These are phyloP conservation scores for Madurella mycetomatis DNA, from an alignment of 2,329 filamentous ascomycete genomes.

Conservation along the genomic window DNA sequence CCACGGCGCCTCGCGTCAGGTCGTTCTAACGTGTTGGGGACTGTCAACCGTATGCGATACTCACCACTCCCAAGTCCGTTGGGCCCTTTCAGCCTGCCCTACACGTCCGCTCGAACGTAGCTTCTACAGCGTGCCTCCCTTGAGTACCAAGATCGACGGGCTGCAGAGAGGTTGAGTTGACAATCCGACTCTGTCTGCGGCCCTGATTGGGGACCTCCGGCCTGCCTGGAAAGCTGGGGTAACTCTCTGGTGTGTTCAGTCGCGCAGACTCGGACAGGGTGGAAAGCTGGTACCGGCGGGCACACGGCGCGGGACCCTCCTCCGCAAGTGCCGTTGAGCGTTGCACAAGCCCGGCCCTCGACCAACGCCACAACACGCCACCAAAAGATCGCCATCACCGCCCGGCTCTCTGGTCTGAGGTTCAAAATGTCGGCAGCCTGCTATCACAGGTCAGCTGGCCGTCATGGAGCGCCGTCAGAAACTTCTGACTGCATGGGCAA, in stretches of 20 bases:
- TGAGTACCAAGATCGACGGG: too few species aligned
- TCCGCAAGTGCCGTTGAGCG: slow-evolving; percentile 20
- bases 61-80: too few species aligned
- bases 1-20: background rate
- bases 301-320: slow-evolving; percentile 18
- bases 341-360: slow-evolving; percentile 13
- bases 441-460: background rate
- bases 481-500: background rate
- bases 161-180: too few species aligned
- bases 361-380: slow-evolving; percentile 7
- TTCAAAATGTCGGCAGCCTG: background rate
- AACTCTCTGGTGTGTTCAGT: slow-evolving; percentile 5
- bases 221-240: slow-evolving; percentile 1
- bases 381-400: slow-evolving; percentile 9
- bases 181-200: slow-evolving; percentile 8
- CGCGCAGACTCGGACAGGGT: slow-evolving; percentile 3
- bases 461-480: background rate
- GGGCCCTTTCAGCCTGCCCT: too few species aligned
- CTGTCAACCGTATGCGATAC: too few species aligned
- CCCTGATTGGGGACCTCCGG: slow-evolving; percentile 25
- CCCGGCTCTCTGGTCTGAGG: background rate
- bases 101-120: too few species aligned
- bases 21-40: background rate
- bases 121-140: too few species aligned
- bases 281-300: slow-evolving; percentile 17